These are phyloP conservation scores for Serendipita vermifera DNA, from an alignment of 768 basidiomycete genomes.

Conservation along the genomic window DNA sequence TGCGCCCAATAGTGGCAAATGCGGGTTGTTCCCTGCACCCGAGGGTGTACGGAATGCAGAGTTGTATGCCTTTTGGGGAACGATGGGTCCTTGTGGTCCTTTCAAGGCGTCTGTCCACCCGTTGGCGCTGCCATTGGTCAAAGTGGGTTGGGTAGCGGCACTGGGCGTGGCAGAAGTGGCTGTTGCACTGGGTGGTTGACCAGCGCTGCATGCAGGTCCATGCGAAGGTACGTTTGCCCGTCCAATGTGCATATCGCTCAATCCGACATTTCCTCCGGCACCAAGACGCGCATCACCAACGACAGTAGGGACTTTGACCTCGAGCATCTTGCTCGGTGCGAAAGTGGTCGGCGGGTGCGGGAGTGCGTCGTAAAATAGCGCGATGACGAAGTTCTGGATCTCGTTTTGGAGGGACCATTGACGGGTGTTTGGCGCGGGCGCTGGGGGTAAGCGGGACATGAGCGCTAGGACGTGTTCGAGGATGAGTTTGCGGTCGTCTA, in stretches of 20 bases:
- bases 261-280: neutral
- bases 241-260: neutral
- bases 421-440: no score
- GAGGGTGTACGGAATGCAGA: constrained; percentile 43
- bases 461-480: constrained; percentile 48
- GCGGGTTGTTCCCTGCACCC: constrained; percentile 63
- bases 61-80: constrained; percentile 18
- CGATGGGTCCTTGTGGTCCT: constrained; percentile 30
- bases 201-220: neutral
- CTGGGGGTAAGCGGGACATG: constrained; percentile 41
- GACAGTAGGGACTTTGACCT: constrained; percentile 8
- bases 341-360: constrained; percentile 58
- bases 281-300: neutral
- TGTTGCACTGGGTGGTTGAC: neutral
- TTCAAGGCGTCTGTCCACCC: constrained; percentile 10
- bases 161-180: constrained; percentile 14
- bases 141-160: neutral
- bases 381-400: constrained; percentile 40
- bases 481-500: constrained; percentile 2
- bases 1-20: constrained; percentile 58
- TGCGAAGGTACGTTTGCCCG: no score
- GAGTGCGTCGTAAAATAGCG: constrained; percentile 62
- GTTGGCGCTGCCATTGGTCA: neutral
- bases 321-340: constrained; percentile 21
- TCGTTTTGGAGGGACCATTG: constrained; percentile 21